Evolutionary conservation across 495 filamentous ascomycete genomes (phyloP), one percentile per base, ranked within the genome.

Genomic region (Pseudevernia furfuracea): DNA sequence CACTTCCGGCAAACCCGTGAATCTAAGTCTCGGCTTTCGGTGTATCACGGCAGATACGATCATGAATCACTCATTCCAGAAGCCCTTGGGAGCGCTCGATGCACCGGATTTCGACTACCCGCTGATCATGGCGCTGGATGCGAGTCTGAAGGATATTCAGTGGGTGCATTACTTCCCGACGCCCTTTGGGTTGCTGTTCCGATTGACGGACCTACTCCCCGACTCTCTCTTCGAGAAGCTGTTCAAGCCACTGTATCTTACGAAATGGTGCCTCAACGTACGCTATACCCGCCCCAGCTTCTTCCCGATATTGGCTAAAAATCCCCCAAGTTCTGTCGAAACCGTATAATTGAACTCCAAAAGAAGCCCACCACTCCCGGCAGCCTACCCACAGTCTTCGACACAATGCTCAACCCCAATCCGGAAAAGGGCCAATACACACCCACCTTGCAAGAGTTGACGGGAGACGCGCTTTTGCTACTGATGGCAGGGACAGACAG

Each of bases 31-130:
- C 32, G 60, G 39, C 21, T 46, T 49, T 32, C 46, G 39, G 17
- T 62, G 60, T 46, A 9, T 36, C 34, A 49, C 60, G 5, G 46
- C 39, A 36, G 60, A 62, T 23, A 53, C 25, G n/a, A 46, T 62
- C 43, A 62, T 62, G 60, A 53, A 62, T 25, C 36, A 46, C 41
- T 36, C 36, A 11, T 62, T 46, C 44, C 60, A 62, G 34, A 62
- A 53, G 32, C 60, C 60, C 34, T 46, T 62, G 4, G 60, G 60
- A 10, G 60, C 46, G 23, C 17, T 62, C 8, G 60, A 62, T 19
- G 60, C 60, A 14, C 41, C 39, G 21, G 60, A 30, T 21, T 62
- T 62, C 44, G 39, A 62, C 15, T 39, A 32, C 14, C 30, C 32
- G 8, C 43, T 60, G 23, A 41, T 60, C 21, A 14, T 34, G 15